Base-by-base conservation (phyloP, 2,329 filamentous ascomycete genomes). In the Rhynchosporium agropyri region DNA sequence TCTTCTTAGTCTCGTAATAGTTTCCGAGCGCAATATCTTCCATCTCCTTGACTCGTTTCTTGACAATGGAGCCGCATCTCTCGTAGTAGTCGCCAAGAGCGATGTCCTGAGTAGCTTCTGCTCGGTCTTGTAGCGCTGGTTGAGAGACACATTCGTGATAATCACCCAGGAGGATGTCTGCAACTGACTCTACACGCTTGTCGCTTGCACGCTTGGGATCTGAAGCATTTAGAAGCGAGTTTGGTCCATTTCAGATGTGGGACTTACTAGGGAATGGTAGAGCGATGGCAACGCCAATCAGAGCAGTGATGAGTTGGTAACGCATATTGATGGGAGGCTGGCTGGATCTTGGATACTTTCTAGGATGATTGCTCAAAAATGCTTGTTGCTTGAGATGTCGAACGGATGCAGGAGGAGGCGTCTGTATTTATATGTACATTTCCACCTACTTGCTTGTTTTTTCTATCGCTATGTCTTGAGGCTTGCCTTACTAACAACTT, bases 241-340 rank as follows among this genome's bases (percentile, higher is more conserved):
- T 10, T 3, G 4, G n/a, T 1, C 20, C 13, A 38, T 15, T 33
- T 10, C 31, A 15, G 3, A 9, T 53, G 9, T 38, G 2, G 0
- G 5, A 53, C 8, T 26, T 26, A 53, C 50, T 8, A 38, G 31
- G 9, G 15, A 43, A 4, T 1, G 54, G 54, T 8, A 57, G 54
- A 2, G 54, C 54, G 1, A 45, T 15, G 38, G 54, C 26, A 4
- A 42, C 45, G 40, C 38, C 40, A 3, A 45, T 26, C 13, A 57
- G 10, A 2, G 54, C 54, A 26, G 40, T 28, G 13, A 57, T 26
- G 29, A 57, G 54, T 57, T 57, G 54, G 13, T 46, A 57, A 33
- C 54, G 54, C 54, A 57, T 57, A 9, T 4, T 33, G 20, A 36
- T 20, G 4, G 9, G 33, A 13, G 13, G 4, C 10, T 46, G 9